These are phyloP conservation scores for Olyra latifolia DNA, from an alignment of 176 grass and related monocot genomes.

Conservation along the genomic window DNA sequence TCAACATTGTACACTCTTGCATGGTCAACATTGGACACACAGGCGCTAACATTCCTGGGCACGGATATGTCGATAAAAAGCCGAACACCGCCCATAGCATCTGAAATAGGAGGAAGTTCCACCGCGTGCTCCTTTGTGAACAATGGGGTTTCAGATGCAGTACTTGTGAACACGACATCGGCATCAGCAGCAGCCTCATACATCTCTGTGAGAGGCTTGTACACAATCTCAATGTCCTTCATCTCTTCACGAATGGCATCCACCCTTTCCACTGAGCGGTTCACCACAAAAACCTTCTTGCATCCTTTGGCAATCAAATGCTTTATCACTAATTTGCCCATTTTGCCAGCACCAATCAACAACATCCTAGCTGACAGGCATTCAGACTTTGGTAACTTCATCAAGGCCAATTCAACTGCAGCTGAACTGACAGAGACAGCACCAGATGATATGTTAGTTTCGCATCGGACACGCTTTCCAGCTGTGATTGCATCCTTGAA, in stretches of 20 bases:
- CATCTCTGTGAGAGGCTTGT: conserved; percentile 76
- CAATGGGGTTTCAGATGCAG: conserved; percentile 73
- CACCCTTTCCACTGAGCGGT: conserved; percentile 84
- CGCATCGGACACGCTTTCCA: conserved; percentile 76
- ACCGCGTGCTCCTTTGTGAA: conserved; percentile 66
- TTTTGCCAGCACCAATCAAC: conserved; percentile 83
- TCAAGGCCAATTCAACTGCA: conserved; percentile 83
- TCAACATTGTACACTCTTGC: conserved; percentile 74
- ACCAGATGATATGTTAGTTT: conserved; percentile 86
- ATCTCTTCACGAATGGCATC: conserved; percentile 68
- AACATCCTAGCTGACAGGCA: conserved; percentile 67
- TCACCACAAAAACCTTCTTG: conserved; percentile 80
- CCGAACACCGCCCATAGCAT: conserved; percentile 54
- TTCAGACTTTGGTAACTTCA: conserved; percentile 77
- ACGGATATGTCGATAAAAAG: conserved; percentile 88
- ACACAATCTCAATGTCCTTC: conserved; percentile 81
- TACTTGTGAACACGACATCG: conserved; percentile 82
- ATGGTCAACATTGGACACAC: conserved; percentile 45
- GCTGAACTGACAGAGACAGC: conserved; percentile 95
- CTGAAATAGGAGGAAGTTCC: conserved; percentile 46
- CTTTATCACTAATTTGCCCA: conserved; percentile 90
- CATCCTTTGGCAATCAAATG: conserved; percentile 88
- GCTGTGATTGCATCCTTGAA: conserved; percentile 97
- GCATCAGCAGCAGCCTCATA: conserved; percentile 64
- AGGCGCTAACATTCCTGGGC: conserved; percentile 73